Evolutionary conservation across 1,284 basidiomycete genomes (phyloP), one percentile per base, ranked within the genome.

Genomic region (Apiotrichum akiyoshidainum): DNA sequence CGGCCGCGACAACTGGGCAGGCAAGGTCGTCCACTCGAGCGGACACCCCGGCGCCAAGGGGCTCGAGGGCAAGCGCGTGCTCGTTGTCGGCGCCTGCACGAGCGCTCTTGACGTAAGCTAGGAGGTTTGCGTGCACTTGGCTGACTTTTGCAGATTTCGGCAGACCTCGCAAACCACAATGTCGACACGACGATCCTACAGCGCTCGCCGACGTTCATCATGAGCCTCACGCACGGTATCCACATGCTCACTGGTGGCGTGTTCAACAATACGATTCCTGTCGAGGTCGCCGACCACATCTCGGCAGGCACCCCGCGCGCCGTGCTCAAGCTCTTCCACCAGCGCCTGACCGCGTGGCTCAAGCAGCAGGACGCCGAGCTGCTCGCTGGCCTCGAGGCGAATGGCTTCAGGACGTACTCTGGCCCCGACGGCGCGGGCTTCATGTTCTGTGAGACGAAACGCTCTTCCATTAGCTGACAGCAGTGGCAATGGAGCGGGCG

Each of bases 101-200:
- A 34, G 80, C 84, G 31, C 83, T 83, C 55, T 86, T 83, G 33
- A 85, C 84, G 19, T 84, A 31, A 31, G 26, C 26, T 31, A 4
- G 26, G 80, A 71, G 40, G 13, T 9, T 4, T 41, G 40, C 40
- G n/a, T 6, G 5, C 6, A 40, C 10, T 14, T 17, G 16, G 40
- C n/a, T 41, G 40, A 86, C 85, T n/a, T n/a, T n/a, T 0, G 79
- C 84, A 75, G 60, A 77, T 83, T 51, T 76, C 76, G 75, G 80
- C 84, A 74, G 60, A 77, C 83, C 52, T 76, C 76, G 75, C 72
- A 26, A 74, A 81, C 34, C 75, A 82, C 58, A 82, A 80, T 39
- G 78, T 80, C 17, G 80, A 82, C 75, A 81, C 85, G 4, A 86
- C 85, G 5, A 83, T 87, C 77, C 82, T 83, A 58, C 87, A 88